Conservation (phyloP, 2,329 filamentous ascomycete species). For the Xylariaceae sp. region DNA sequence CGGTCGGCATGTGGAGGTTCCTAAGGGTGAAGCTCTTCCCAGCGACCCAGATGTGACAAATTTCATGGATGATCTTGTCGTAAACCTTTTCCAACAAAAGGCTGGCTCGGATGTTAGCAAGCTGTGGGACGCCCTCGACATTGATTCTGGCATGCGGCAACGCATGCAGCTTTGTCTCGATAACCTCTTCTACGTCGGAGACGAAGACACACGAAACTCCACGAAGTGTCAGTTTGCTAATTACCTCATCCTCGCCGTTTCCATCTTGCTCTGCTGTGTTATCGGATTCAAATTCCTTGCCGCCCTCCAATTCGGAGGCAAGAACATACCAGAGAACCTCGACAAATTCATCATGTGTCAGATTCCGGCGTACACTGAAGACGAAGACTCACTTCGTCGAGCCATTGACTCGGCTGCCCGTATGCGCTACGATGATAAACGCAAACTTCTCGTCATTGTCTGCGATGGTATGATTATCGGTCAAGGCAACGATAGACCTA, state of each 20-base stretch:
- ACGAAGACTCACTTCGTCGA: conserved; percentile 94
- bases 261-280: conserved; percentile 75
- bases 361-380: conserved; percentile 96
- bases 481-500: conserved; percentile 94
- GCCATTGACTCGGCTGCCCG: conserved; percentile 94
- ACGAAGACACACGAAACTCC: conserved; percentile 89
- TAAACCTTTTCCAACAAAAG: conserved; percentile 74
- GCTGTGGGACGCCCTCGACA: conserved; percentile 72
- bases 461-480: conserved; percentile 99
- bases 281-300: conserved; percentile 97
- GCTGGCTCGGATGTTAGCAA: conserved; percentile 81
- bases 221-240: conserved; percentile 81
- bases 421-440: conserved; percentile 98
- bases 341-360: conserved; percentile 99
- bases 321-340: conserved; percentile 90
- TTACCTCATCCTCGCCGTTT: conserved; percentile 87
- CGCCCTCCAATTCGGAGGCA: conserved; percentile 88
- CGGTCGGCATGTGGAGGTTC: conserved; percentile 67
- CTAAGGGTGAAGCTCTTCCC: conserved; percentile 53
- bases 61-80: conserved; percentile 79
- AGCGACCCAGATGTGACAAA: conserved; percentile 57
- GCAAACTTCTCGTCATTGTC: conserved; percentile 88
- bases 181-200: conserved; percentile 92
- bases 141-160: conserved; percentile 58
- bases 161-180: conserved; percentile 84